Evolutionary conservation across 805 yeast genomes (phyloP).

Genomic region (Diddensiella transvaalensis): DNA sequence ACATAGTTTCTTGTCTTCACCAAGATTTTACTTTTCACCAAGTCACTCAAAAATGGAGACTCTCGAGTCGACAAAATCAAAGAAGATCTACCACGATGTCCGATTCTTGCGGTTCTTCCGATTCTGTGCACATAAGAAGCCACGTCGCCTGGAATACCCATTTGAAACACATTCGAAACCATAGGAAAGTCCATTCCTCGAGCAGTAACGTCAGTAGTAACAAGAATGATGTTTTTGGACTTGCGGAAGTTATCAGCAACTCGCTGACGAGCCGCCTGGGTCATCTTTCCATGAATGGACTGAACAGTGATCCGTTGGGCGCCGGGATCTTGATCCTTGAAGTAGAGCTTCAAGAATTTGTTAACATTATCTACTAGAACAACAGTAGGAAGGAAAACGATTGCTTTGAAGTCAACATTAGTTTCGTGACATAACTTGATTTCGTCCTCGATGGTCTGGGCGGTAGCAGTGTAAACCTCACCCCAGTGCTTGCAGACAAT

Average conservation of each 20-base stretch:
- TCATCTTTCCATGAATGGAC: slow-evolving; percentile 66
- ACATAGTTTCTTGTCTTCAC: slow-evolving; percentile 9
- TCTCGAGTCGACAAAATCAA: slow-evolving; percentile 58
- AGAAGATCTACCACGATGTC: slow-evolving; percentile 68
- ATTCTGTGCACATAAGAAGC: slow-evolving; percentile 89
- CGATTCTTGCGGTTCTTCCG: slow-evolving; percentile 96
- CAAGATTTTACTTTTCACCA: slow-evolving; percentile 46
- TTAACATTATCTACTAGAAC: slow-evolving; percentile 59
- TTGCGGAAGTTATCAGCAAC: slow-evolving; percentile 53
- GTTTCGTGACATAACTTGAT: slow-evolving; percentile 30
- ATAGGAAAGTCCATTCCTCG: slow-evolving; percentile 95
- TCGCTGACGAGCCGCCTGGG: slow-evolving; percentile 65
- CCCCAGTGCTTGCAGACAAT: slow-evolving; percentile 52
- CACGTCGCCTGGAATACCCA: slow-evolving; percentile 68
- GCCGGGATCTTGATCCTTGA: slow-evolving; percentile 1
- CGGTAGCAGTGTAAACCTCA: slow-evolving; percentile 54
- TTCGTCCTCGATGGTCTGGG: slow-evolving; percentile 45
- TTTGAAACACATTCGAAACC: slow-evolving; percentile 80
- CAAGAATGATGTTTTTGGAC: slow-evolving; percentile 51
- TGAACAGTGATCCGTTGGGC: slow-evolving; percentile 8
- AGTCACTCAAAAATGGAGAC: slow-evolving; percentile 47
- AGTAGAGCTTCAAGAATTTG: slow-evolving; percentile 36
- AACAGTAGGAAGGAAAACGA: slow-evolving; percentile 79
- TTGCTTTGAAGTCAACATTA: slow-evolving; percentile 58
- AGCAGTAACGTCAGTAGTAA: slow-evolving; percentile 91